Evolutionary conservation across 257 asterid species (phyloP).

Genomic region (Lycium ferocissimum): DNA sequence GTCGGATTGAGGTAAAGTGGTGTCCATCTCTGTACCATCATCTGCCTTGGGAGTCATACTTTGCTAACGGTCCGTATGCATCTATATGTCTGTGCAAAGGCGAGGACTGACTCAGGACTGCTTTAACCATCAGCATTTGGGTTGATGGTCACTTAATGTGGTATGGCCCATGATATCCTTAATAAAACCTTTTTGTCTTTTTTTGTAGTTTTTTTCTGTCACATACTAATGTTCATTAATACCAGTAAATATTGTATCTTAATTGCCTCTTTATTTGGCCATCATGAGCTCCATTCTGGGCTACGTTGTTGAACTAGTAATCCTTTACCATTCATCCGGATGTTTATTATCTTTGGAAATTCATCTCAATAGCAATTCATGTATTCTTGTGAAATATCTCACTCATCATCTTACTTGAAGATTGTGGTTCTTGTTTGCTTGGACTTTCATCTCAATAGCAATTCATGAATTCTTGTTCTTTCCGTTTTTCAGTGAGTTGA

Average conservation of each 20-base stretch:
- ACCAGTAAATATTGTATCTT: not conserved
- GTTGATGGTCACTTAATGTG: not conserved
- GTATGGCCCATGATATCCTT: not conserved
- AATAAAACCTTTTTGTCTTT: not conserved
- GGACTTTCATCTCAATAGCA: too few relatives aligned
- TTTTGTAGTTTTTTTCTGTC: not conserved
- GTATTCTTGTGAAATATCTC: too few relatives aligned
- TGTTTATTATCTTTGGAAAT: too few relatives aligned
- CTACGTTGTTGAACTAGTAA: too few relatives aligned
- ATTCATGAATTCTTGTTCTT: not conserved
- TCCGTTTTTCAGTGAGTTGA: not conserved
- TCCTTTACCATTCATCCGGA: too few relatives aligned
- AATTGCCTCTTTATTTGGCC: not conserved
- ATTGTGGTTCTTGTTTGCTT: too few relatives aligned
- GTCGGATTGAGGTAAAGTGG: not conserved
- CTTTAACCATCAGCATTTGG: not conserved
- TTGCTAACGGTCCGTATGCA: not conserved
- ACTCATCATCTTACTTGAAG: too few relatives aligned
- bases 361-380: too few relatives aligned
- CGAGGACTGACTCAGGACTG: not conserved
- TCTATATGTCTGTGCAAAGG: not conserved
- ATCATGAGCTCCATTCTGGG: too few relatives aligned
- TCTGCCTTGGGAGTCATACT: not conserved
- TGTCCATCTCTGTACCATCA: conserved; percentile 9
- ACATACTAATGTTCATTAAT: not conserved